Evolutionary conservation across 306 rosid species (phyloP).

Genomic region (peach (Prunus persica)): Prunus_persica_NCBIv2 NC_034014.1:22803001-22803500

Average conservation of each 20-base stretch:
- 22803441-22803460: background rate
- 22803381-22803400: background rate
- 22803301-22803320: background rate
- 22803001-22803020: background rate
- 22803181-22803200: conserved; percentile 70
- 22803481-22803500: background rate
- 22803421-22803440: background rate
- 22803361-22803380: conserved; percentile 24
- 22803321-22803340: background rate
- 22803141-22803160: conserved; percentile 60
- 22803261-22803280: background rate
- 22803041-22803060: conserved; percentile 55
- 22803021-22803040: conserved; percentile 61
- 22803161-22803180: conserved; percentile 93
- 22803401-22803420: conserved; percentile 1
- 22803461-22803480: background rate
- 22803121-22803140: conserved; percentile 41
- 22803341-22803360: background rate
- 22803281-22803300: background rate
- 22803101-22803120: conserved; percentile 74
- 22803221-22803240: conserved; percentile 49
- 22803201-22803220: conserved; percentile 62
- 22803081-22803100: conserved; percentile 82
- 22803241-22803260: conserved; percentile 59
- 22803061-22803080: conserved; percentile 62